Conservation (phyloP, 208 protist species). For the Strigomonas galati region DNA sequence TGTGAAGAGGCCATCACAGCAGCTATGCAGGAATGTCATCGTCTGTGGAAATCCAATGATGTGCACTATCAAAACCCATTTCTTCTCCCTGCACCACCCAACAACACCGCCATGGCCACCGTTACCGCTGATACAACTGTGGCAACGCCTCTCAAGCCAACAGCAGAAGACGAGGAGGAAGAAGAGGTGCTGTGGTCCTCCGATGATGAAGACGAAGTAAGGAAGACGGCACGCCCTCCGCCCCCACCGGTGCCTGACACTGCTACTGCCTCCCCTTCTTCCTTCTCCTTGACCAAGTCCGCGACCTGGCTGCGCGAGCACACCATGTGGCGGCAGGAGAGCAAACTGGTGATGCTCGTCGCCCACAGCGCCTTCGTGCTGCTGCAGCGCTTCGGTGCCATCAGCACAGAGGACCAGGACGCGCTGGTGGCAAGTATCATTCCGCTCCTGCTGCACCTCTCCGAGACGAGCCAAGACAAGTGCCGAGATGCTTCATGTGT, state of each 20-base stretch:
- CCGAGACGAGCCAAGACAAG: neutral
- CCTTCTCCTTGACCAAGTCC: neutral
- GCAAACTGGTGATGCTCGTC: constrained; percentile 26
- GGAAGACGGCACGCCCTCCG: neutral
- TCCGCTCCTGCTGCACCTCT: constrained; percentile 23
- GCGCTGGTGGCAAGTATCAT: constrained; percentile 23
- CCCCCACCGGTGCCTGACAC: neutral
- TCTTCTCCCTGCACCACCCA: neutral
- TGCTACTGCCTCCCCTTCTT: neutral
- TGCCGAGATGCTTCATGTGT: neutral
- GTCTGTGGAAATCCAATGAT: neutral
- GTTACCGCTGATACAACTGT: no score
- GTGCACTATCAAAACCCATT: neutral
- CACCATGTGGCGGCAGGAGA: neutral
- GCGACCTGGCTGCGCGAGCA: neutral
- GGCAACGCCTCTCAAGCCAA: neutral
- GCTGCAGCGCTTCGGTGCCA: constrained; percentile 33
- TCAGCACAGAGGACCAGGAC: constrained; percentile 29
- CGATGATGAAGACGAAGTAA: neutral
- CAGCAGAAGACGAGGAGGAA: neutral
- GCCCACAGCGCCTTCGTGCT: constrained; percentile 31
- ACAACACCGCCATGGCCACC: neutral
- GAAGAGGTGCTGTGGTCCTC: neutral
- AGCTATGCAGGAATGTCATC: neutral
- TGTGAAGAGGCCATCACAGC: neutral